Evolutionary conservation across 306 rosid species (phyloP), one percentile per base, ranked within the genome.

Genomic region (Acacia acuminata): DNA sequence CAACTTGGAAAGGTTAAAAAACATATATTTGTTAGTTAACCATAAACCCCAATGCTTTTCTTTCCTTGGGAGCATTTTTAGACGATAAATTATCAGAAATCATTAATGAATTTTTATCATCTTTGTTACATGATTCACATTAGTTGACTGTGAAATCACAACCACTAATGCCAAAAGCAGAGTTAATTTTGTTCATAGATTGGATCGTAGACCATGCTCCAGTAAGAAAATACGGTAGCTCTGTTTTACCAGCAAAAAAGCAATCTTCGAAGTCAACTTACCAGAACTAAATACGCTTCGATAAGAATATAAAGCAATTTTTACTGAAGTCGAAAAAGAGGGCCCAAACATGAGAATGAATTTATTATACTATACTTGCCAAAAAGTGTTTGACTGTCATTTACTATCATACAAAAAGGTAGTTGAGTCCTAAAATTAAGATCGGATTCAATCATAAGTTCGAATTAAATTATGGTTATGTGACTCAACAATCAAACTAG

Each of bases 1-100:
- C 30, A 79, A 55, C 36, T 42, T 73, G 75, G 48, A 70, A 25
- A 8, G 69, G 48, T 61, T 60, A 50, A 50, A 15, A 50, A 50
- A 50, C n/a, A 50, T 48, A 4, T 48, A 1, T 7, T 15, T 30
- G 10, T 61, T 48, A 32, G 34, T 36, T 42, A 85, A 34, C 56
- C 76, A 51, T 34, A 56, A 47, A 73, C 51, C 58, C 66, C 38
- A 43, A 85, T 72, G 80, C 67, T 30, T 34, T 42, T 32, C 72
- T 51, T 30, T 11, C 40, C 16, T 25, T 48, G 75, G 24, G 42
- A 77, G 55, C 55, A 43, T 56, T 48, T 82, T 47, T 55, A 61
- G 76, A 58, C 14, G 56, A 55, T 34, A 70, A 38, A 58, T 32
- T 5, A 82, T 58, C 24, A 71, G 14, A n/a, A n/a, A 75, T 43